A percentile compares a stretch with the other conserved stretches of the same genome.
phyloP scores from a whole-genome alignment of 2,329 filamentous ascomycete species.

The Nigrospora sphaerica region DNA sequence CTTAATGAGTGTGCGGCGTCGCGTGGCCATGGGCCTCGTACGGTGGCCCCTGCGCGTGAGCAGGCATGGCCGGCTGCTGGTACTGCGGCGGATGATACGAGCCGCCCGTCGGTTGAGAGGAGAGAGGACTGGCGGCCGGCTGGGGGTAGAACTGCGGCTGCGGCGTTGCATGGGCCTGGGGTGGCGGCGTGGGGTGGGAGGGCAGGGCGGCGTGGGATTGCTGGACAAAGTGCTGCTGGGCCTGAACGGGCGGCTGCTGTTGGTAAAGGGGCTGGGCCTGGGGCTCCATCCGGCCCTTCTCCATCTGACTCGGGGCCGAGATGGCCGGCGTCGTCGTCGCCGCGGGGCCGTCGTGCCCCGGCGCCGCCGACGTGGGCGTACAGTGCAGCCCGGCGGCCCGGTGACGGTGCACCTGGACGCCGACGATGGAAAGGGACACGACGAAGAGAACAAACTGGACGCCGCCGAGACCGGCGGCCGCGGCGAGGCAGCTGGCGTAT shows the following conservation, averaged over 20 bases:
- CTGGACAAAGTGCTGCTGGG: background rate
- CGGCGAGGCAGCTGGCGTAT: slow-evolving; percentile 20
- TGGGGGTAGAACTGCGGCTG: slow-evolving; percentile 8
- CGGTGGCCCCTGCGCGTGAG: background rate
- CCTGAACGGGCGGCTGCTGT: background rate
- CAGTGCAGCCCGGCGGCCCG: slow-evolving; percentile 34
- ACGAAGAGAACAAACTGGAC: slow-evolving; percentile 34
- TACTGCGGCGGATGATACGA: slow-evolving; percentile 10
- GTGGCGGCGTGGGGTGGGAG: slow-evolving; percentile 4
- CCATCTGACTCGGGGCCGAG: slow-evolving; percentile 5
- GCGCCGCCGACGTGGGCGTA: slow-evolving; percentile 20
- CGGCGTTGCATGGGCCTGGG: slow-evolving; percentile 4
- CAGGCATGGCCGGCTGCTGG: slow-evolving; percentile 6
- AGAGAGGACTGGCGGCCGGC: slow-evolving; percentile 9
- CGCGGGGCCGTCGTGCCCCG: background rate
- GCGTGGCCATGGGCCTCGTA: slow-evolving; percentile 11
- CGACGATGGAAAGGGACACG: slow-evolving; percentile 31
- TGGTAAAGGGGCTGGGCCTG: slow-evolving; percentile 11
- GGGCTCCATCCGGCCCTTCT: slow-evolving; percentile 20
- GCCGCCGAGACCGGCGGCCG: slow-evolving; percentile 31
- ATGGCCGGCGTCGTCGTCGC: slow-evolving; percentile 7
- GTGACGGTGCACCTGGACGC: slow-evolving; percentile 34
- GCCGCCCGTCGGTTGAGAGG: slow-evolving; percentile 10
- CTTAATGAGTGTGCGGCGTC: no score
- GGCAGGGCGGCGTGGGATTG: slow-evolving; percentile 1